Evolutionary conservation across 257 asterid species (phyloP).

Genomic region (Solanum ossicruentum): DNA sequence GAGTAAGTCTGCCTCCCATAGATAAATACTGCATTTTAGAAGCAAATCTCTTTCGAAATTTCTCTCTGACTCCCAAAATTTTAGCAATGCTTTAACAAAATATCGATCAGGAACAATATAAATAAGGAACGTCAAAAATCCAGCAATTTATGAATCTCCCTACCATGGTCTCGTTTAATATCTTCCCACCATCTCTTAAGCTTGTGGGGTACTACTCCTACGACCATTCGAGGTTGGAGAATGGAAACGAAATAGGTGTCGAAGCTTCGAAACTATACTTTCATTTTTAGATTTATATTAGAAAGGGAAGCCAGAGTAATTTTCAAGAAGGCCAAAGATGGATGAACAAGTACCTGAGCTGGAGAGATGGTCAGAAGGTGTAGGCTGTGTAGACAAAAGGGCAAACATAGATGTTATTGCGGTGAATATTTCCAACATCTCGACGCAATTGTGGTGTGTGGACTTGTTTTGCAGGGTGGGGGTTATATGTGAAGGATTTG

Average conservation of each 20-base stretch:
- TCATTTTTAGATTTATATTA: too few species aligned
- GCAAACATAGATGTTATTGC: background rate
- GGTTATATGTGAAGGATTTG: background rate
- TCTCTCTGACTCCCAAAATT: too few species aligned
- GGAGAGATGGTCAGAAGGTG: background rate
- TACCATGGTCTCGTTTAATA: background rate
- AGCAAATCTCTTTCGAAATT: too few species aligned
- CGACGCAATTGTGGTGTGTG: background rate
- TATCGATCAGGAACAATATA: too few species aligned
- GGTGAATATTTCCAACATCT: background rate
- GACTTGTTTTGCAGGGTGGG: background rate
- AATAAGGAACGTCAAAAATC: too few species aligned
- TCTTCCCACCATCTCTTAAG: background rate
- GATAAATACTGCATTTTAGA: too few species aligned
- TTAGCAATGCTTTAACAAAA: too few species aligned
- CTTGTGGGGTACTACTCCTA: background rate
- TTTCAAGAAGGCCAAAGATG: background rate
- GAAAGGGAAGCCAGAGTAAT: background rate
- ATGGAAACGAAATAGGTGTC: background rate
- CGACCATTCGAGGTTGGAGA: background rate
- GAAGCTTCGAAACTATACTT: background rate
- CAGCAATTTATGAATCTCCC: background rate
- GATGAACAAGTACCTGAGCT: background rate
- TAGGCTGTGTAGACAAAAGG: background rate
- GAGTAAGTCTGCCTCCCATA: too few species aligned